These are phyloP conservation scores for Cyberlindnera americana DNA, from an alignment of 805 yeast genomes.

Conservation along the genomic window DNA sequence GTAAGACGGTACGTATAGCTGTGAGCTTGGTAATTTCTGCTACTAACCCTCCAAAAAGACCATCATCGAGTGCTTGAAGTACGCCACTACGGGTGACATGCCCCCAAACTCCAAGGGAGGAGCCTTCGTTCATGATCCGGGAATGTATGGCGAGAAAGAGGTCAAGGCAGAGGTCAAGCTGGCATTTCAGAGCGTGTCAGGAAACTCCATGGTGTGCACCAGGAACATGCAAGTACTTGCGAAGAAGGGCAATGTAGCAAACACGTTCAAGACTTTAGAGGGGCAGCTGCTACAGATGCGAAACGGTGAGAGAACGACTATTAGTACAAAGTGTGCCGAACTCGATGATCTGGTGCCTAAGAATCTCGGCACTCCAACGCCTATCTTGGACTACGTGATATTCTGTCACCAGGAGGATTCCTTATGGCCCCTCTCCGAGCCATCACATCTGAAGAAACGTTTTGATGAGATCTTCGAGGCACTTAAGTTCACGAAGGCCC, in stretches of 20 bases:
- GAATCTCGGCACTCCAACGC: conserved; percentile 81
- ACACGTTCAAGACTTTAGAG: conserved; percentile 87
- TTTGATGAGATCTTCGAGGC: conserved; percentile 98
- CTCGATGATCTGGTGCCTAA: conserved; percentile 78
- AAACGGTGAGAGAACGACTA: conserved; percentile 64
- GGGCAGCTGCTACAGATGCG: conserved; percentile 74
- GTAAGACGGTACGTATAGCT: conserved; percentile 60
- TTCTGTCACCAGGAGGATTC: conserved; percentile 98
- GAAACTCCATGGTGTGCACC: conserved; percentile 78
- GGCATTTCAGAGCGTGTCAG: conserved; percentile 72
- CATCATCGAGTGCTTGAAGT: conserved; percentile 87
- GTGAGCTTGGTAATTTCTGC: not conserved
- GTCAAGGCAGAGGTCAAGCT: conserved; percentile 89
- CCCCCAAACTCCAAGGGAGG: conserved; percentile 97
- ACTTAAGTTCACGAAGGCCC: conserved; percentile 83
- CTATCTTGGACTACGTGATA: conserved; percentile 86
- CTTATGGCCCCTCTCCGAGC: conserved; percentile 94
- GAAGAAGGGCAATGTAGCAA: conserved; percentile 45
- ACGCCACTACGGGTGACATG: conserved; percentile 91
- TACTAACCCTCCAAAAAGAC: conserved; percentile 39
- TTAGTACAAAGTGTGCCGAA: conserved; percentile 80
- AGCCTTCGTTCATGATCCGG: conserved; percentile 93
- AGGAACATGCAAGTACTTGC: conserved; percentile 74
- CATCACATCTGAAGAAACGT: conserved; percentile 80
- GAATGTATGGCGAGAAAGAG: conserved; percentile 65